Conservation (phyloP, 2,329 filamentous ascomycete genomes). For the Biscogniauxia mediterranea region DNA sequence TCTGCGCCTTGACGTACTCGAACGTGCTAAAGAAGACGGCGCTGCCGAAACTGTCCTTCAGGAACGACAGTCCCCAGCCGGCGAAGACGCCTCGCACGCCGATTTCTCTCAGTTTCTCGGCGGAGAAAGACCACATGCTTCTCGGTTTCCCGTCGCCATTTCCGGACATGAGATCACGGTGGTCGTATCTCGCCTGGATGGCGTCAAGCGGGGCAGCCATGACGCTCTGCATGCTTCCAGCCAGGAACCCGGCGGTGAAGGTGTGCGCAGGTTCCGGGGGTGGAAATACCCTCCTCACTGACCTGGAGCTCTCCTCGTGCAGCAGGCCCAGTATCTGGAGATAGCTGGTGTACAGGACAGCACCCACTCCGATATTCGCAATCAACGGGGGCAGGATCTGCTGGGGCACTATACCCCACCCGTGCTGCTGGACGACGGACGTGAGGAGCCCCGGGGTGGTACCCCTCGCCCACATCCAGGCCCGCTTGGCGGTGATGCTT, state of each 20-base stretch:
- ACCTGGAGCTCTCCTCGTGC: conserved; percentile 61
- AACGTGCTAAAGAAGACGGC: conserved; percentile 74
- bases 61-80: conserved; percentile 66
- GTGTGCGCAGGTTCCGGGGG: conserved; percentile 63
- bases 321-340: conserved; percentile 65
- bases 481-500: conserved; percentile 36
- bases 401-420: conserved; percentile 72
- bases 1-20: conserved; percentile 73
- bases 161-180: conserved; percentile 45
- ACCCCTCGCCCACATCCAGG: conserved; percentile 53
- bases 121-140: conserved; percentile 73
- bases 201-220: conserved; percentile 74
- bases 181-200: conserved; percentile 70
- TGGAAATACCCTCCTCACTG: conserved; percentile 64
- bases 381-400: conserved; percentile 74
- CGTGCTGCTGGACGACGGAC: conserved; percentile 65
- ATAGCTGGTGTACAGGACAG: conserved; percentile 73
- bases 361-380: conserved; percentile 72
- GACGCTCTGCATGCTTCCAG: conserved; percentile 67
- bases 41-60: conserved; percentile 68
- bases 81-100: conserved; percentile 71
- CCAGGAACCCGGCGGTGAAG: conserved; percentile 68
- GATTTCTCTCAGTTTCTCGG: conserved; percentile 67
- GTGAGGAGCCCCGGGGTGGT: conserved; percentile 69
- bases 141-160: conserved; percentile 44